These are phyloP conservation scores for Capsicum rhomboideum DNA, from an alignment of 257 asterid species.

Conservation along the genomic window DNA sequence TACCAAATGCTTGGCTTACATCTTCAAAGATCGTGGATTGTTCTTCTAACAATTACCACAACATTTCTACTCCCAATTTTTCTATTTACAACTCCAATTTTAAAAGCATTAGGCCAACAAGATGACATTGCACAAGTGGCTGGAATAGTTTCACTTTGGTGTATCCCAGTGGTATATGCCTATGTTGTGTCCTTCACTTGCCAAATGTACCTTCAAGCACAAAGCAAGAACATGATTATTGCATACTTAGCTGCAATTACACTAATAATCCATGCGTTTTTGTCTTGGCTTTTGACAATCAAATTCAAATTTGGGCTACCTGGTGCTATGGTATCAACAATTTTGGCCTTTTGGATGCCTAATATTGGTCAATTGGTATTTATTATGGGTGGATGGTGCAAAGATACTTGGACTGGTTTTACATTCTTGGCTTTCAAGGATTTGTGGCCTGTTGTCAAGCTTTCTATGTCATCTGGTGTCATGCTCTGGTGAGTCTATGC, in stretches of 20 bases:
- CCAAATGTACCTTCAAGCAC: conserved; percentile 75
- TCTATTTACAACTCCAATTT: conserved; percentile 41
- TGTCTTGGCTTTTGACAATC: conserved; percentile 57
- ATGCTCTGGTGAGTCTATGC: conserved; percentile 48
- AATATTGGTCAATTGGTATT: conserved; percentile 48
- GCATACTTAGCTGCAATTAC: conserved; percentile 50
- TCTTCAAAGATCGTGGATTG: conserved; percentile 76
- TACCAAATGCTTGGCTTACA: conserved; percentile 73
- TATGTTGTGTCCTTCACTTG: conserved; percentile 44
- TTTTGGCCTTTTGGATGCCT: conserved; percentile 63
- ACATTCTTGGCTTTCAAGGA: conserved; percentile 48
- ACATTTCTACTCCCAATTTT: conserved; percentile 38
- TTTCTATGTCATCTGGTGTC: conserved; percentile 66
- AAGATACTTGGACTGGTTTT: conserved; percentile 60
- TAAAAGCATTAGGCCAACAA: conserved; percentile 57
- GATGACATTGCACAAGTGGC: conserved; percentile 36
- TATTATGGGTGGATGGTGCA: conserved; percentile 1
- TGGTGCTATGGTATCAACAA: conserved; percentile 57
- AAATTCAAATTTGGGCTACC: conserved; percentile 37
- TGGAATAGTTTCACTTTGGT: conserved; percentile 35
- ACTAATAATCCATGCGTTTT: conserved; percentile 32
- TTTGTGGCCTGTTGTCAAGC: conserved; percentile 60
- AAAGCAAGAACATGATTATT: conserved; percentile 66
- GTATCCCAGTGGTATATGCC: conserved; percentile 48
- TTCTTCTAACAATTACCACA: conserved; percentile 25